Percentiles rank a stretch among this genome's conserved stretches.
These are phyloP conservation scores for Cyberlindnera bimundalis DNA, from an alignment of 805 yeast species.

Conservation along the genomic window DNA sequence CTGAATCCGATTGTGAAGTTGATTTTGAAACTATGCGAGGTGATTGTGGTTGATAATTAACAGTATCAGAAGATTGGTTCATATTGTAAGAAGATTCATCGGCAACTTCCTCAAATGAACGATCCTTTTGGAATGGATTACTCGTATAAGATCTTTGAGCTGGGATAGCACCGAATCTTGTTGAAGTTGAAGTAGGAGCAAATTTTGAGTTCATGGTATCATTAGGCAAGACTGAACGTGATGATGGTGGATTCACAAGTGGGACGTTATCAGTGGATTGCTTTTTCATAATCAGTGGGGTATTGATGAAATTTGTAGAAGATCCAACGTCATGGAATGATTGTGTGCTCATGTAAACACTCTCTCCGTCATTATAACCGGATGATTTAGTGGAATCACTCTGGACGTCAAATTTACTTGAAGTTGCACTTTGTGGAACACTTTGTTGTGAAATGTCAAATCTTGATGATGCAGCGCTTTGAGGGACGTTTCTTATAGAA, in stretches of 20 bases:
- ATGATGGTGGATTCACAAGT: too few relatives aligned
- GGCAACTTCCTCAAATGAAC: background rate
- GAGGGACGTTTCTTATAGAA: too few relatives aligned
- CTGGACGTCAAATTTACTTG: background rate
- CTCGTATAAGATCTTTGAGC: too few relatives aligned
- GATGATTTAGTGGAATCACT: background rate
- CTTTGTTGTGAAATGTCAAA: background rate
- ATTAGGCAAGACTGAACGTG: too few relatives aligned
- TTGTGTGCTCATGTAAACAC: constrained; percentile 15
- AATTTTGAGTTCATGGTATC: too few relatives aligned
- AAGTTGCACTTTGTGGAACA: constrained; percentile 5
- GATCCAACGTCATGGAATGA: constrained; percentile 7
- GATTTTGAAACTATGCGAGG: too few relatives aligned
- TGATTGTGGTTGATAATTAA: constrained; percentile 1
- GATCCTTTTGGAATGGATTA: background rate
- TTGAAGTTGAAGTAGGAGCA: background rate
- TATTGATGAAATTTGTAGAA: background rate
- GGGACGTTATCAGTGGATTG: background rate
- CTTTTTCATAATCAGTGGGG: background rate
- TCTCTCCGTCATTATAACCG: constrained; percentile 2
- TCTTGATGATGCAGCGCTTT: background rate
- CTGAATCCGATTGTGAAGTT: too few relatives aligned
- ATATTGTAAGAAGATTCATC: background rate
- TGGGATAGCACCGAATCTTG: background rate
- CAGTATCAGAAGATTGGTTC: background rate